Evolutionary conservation across 805 yeast genomes (phyloP).

Genomic region (Cyberlindnera veronae): DNA sequence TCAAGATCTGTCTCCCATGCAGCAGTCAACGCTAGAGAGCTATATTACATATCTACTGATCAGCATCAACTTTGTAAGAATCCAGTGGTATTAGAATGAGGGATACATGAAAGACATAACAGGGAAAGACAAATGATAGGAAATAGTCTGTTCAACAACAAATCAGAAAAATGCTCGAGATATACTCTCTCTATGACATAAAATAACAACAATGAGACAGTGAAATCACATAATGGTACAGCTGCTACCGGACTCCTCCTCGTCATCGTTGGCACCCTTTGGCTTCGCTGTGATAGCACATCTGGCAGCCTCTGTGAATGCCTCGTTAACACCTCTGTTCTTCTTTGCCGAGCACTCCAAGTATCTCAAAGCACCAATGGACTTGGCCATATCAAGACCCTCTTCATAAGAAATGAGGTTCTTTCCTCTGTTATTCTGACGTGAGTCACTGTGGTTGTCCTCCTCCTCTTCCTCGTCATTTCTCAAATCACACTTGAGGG

Average conservation of each 20-base stretch:
- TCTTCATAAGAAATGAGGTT: slow-evolving; percentile 83
- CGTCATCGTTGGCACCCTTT: slow-evolving; percentile 58
- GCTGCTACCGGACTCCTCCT: slow-evolving; percentile 30
- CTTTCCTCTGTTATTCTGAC: slow-evolving; percentile 32
- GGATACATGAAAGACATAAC: not conserved
- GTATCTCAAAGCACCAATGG: slow-evolving; percentile 90
- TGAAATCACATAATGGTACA: slow-evolving; percentile 39
- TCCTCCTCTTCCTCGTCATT: slow-evolving; percentile 52
- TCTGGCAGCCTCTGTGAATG: slow-evolving; percentile 97
- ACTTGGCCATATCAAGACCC: slow-evolving; percentile 88
- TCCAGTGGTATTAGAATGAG: too few relatives aligned
- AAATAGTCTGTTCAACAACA: too few relatives aligned
- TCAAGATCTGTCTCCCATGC: too few relatives aligned
- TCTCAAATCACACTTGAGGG: slow-evolving; percentile 91
- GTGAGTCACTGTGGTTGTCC: slow-evolving; percentile 32
- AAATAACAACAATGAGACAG: not conserved
- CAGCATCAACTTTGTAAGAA: too few relatives aligned
- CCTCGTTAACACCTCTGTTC: slow-evolving; percentile 98
- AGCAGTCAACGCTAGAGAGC: too few relatives aligned
- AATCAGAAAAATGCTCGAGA: not conserved
- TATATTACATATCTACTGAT: too few relatives aligned
- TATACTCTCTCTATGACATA: too few relatives aligned
- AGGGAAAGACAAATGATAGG: not conserved
- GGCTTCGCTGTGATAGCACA: slow-evolving; percentile 90
- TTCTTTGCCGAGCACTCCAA: slow-evolving; percentile 96